Conservation (phyloP, 495 filamentous ascomycete genomes). For the Mycothermus thermophilus region DNA sequence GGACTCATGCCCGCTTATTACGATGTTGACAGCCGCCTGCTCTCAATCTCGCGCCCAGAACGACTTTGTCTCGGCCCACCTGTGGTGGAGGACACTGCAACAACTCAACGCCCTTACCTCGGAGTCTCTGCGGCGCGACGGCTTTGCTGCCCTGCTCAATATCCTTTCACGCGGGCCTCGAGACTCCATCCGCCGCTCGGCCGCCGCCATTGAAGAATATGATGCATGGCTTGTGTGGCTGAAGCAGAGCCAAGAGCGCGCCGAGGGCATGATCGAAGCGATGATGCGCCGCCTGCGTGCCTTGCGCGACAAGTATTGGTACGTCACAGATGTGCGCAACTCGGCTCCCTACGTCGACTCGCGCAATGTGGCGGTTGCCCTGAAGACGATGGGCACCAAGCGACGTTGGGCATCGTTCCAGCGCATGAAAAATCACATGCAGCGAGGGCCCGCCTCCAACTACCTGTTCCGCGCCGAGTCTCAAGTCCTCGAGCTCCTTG, state of each 20-base stretch:
- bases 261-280: conserved; percentile 47
- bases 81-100: conserved; percentile 54
- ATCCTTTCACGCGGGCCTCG: conserved; percentile 56
- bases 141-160: conserved; percentile 52
- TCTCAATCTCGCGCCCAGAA: conserved; percentile 52
- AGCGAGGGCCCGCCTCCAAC: conserved; percentile 46
- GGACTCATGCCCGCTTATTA: conserved; percentile 39
- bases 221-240: conserved; percentile 67
- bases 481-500: conserved; percentile 77
- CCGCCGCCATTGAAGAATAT: conserved; percentile 54
- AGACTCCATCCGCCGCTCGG: conserved; percentile 50
- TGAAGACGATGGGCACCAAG: conserved; percentile 80
- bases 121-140: conserved; percentile 47
- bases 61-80: conserved; percentile 55
- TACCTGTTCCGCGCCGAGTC: conserved; percentile 73
- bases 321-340: conserved; percentile 88
- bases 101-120: conserved; percentile 49
- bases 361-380: conserved; percentile 67
- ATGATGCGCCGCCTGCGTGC: conserved; percentile 55
- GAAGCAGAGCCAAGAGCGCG: conserved; percentile 56
- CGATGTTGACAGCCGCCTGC: conserved; percentile 56
- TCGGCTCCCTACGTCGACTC: conserved; percentile 84
- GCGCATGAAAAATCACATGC: conserved; percentile 39
- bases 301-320: conserved; percentile 95
- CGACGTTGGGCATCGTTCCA: conserved; percentile 38